Conservation (phyloP, 495 filamentous ascomycete species). For the Melanomma pulvis-pyrius region DNA sequence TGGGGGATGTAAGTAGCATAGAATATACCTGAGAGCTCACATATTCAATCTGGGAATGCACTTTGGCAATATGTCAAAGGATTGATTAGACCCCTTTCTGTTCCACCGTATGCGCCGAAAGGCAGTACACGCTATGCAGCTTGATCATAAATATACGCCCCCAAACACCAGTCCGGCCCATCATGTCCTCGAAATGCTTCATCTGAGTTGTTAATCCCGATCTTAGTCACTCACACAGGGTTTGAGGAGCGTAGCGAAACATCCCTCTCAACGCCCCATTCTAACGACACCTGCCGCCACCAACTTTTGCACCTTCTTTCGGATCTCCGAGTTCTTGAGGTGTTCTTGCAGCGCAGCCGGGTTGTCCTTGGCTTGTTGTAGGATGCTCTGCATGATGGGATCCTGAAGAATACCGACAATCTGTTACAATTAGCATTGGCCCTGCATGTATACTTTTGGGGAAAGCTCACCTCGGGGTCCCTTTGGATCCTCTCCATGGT, state of each 20-base stretch:
- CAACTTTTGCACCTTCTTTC: slow-evolving; percentile 86
- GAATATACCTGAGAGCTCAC: too few species aligned
- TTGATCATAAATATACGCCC: neutral
- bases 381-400: slow-evolving; percentile 95
- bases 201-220: neutral
- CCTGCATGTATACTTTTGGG: neutral
- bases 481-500: slow-evolving; percentile 88
- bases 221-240: neutral
- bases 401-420: slow-evolving; percentile 91
- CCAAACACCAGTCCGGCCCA: neutral
- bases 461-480: slow-evolving; percentile 80
- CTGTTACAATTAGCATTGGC: slow-evolving; percentile 46
- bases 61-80: neutral
- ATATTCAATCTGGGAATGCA: too few species aligned
- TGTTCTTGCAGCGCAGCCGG: slow-evolving; percentile 91
- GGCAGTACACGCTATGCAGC: neutral
- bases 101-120: neutral
- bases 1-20: too few species aligned
- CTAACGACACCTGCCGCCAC: slow-evolving; percentile 91
- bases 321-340: slow-evolving; percentile 87
- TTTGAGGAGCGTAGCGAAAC: neutral
- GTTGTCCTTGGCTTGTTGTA: slow-evolving; percentile 93
- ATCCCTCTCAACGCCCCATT: slow-evolving; percentile 61
- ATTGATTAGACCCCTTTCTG: neutral
- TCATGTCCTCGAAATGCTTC: neutral